Evolutionary conservation across 2,329 filamentous ascomycete species (phyloP).

Genomic region (Daldinia eschscholtzii): DNA sequence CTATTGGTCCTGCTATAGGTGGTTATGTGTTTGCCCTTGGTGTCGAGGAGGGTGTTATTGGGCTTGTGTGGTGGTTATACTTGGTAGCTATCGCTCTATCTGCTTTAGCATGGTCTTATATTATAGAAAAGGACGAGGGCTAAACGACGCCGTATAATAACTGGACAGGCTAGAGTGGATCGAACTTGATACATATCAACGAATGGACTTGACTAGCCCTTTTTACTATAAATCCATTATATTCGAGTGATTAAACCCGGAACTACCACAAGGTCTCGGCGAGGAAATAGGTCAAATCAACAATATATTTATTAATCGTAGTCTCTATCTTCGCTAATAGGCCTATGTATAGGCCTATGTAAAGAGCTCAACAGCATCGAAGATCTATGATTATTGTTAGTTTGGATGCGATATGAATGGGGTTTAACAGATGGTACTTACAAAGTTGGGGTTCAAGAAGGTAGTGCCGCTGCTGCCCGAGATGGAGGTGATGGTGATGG

Average conservation of each 20-base stretch:
- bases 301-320: slow-evolving; percentile 7
- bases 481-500: slow-evolving; percentile 69
- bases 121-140: slow-evolving; percentile 40
- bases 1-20: slow-evolving; percentile 47
- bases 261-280: neutral
- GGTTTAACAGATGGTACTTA: slow-evolving; percentile 47
- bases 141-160: neutral
- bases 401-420: neutral
- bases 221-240: neutral
- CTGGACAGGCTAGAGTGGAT: neutral
- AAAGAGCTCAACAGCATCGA: slow-evolving; percentile 55
- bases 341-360: slow-evolving; percentile 19
- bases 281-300: neutral
- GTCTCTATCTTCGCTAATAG: neutral
- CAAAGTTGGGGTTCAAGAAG: slow-evolving; percentile 70
- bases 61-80: slow-evolving; percentile 52
- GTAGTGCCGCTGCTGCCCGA: slow-evolving; percentile 69
- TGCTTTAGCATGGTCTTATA: slow-evolving; percentile 50
- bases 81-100: slow-evolving; percentile 47
- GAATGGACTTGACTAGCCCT: neutral
- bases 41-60: slow-evolving; percentile 46
- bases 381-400: slow-evolving; percentile 45
- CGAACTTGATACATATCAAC: neutral
- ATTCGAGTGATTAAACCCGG: neutral
- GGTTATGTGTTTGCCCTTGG: slow-evolving; percentile 51